Conservation (phyloP, 2,329 filamentous ascomycete species). For the Pseudogymnoascus sp. region DNA sequence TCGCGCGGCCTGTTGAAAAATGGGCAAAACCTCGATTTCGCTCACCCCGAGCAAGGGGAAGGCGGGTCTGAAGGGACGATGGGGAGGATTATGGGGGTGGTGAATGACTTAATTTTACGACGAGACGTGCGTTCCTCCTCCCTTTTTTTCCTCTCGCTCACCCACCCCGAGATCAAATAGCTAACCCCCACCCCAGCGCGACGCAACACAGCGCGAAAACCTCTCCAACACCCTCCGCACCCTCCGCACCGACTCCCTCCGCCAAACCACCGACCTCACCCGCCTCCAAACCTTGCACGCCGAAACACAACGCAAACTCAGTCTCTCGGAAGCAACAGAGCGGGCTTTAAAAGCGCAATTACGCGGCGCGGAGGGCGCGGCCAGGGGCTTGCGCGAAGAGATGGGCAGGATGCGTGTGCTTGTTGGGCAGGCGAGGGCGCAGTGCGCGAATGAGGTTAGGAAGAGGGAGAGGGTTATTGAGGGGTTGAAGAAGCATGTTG, state of each 20-base stretch:
- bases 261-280: slow-evolving; percentile 61
- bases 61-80: slow-evolving; percentile 60
- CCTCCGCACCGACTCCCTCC: slow-evolving; percentile 65
- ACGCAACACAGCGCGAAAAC: slow-evolving; percentile 79
- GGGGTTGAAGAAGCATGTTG: slow-evolving; percentile 76
- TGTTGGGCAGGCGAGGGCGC: slow-evolving; percentile 72
- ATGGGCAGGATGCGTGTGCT: slow-evolving; percentile 68
- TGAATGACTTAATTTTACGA: slow-evolving; percentile 86
- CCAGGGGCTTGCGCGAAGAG: slow-evolving; percentile 76
- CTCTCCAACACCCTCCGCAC: slow-evolving; percentile 69
- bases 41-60: slow-evolving; percentile 55
- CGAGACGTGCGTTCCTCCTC: slow-evolving; percentile 59
- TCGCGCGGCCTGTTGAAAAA: slow-evolving; percentile 56
- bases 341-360: slow-evolving; percentile 60
- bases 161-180: slow-evolving; percentile 9
- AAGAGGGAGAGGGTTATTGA: slow-evolving; percentile 87
- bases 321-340: slow-evolving; percentile 60
- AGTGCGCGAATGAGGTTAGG: slow-evolving; percentile 84
- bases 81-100: slow-evolving; percentile 79
- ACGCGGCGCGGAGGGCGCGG: slow-evolving; percentile 62
- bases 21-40: slow-evolving; percentile 75
- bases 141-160: not conserved
- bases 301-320: slow-evolving; percentile 47
- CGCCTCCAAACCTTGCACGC: slow-evolving; percentile 44
- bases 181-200: slow-evolving; percentile 48